A percentile compares a stretch with the other conserved stretches of the same genome.
Conservation (phyloP, 2,329 filamentous ascomycete genomes). For the Graphiopsis chlorocephala region DNA sequence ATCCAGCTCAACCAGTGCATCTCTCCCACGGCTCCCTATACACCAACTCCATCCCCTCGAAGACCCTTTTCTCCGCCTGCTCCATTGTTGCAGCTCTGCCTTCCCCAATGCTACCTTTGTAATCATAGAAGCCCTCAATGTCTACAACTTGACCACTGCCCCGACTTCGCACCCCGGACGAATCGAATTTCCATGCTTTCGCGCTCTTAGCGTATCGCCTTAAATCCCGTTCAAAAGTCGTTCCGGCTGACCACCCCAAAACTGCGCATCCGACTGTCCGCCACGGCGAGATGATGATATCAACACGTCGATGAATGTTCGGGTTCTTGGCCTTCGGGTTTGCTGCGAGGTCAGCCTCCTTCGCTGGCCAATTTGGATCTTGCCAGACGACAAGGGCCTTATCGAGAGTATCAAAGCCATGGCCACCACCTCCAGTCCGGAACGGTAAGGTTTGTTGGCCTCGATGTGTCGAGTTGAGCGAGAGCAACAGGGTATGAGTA, state of each 20-base stretch:
- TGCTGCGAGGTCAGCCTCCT: constrained; percentile 35
- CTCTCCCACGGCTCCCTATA: constrained; percentile 44
- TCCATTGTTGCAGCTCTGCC: constrained; percentile 54
- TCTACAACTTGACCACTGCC: constrained; percentile 69
- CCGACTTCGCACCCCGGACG: constrained; percentile 74
- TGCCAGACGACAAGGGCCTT: constrained; percentile 95
- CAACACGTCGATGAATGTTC: constrained; percentile 78
- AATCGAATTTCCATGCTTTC: constrained; percentile 82
- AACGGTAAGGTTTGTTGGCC: constrained; percentile 64
- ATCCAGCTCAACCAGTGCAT: constrained; percentile 35
- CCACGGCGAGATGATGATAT: constrained; percentile 90
- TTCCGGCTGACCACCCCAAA: constrained; percentile 83
- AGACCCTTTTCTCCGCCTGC: constrained; percentile 76
- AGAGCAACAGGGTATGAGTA: constrained; percentile 75
- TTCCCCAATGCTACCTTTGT: constrained; percentile 51
- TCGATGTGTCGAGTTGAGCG: constrained; percentile 67
- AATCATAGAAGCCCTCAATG: constrained; percentile 74
- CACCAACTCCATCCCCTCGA: constrained; percentile 67
- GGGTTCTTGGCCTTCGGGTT: constrained; percentile 56
- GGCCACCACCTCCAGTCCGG: constrained; percentile 44
- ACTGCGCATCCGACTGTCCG: constrained; percentile 84
- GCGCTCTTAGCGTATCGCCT: constrained; percentile 72
- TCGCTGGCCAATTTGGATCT: constrained; percentile 52
- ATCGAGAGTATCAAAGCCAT: constrained; percentile 82
- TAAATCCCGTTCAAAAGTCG: constrained; percentile 85